Evolutionary conservation across 345 rosid species (phyloP).

Genomic region (Crucihimalaya himalaica): DNA sequence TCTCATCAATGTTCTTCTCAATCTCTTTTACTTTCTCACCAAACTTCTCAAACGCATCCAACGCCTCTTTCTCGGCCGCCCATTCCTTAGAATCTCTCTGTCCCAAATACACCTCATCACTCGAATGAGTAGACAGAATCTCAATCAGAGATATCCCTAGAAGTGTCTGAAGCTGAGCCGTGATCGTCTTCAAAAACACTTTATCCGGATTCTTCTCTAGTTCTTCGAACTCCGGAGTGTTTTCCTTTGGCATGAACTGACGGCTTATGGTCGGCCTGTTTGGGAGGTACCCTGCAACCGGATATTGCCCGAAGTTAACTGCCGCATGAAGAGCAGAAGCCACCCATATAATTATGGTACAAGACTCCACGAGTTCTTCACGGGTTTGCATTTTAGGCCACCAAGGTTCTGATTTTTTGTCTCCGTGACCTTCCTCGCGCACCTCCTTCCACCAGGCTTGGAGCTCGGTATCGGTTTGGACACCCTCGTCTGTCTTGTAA

Average conservation of each 20-base stretch:
- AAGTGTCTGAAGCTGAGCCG: conserved; percentile 51
- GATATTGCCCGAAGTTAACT: conserved; percentile 69
- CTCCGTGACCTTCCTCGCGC: conserved; percentile 71
- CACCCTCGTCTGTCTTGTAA: conserved; percentile 53
- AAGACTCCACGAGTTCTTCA: conserved; percentile 52
- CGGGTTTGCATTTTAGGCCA: conserved; percentile 67
- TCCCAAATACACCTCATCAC: conserved; percentile 67
- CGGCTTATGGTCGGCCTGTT: conserved; percentile 66
- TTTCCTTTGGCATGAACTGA: conserved; percentile 56
- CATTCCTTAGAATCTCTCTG: conserved; percentile 55
- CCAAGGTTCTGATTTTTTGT: conserved; percentile 68
- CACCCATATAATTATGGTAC: conserved; percentile 72
- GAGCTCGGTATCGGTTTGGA: conserved; percentile 56
- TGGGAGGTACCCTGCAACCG: conserved; percentile 65
- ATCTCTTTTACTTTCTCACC: conserved; percentile 49
- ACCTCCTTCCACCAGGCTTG: conserved; percentile 78
- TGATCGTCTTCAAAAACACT: conserved; percentile 54
- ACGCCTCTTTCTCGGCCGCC: conserved; percentile 51
- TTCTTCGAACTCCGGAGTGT: conserved; percentile 56
- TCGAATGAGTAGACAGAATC: conserved; percentile 58
- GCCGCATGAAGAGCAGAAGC: conserved; percentile 83
- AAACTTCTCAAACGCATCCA: conserved; percentile 51
- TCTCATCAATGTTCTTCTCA: conserved; percentile 45
- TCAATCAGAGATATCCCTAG: conserved; percentile 55
- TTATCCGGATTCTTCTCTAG: conserved; percentile 50